Conservation (phyloP, 1,139 yeast species). For the Entelexis paramagnoliae region DNA sequence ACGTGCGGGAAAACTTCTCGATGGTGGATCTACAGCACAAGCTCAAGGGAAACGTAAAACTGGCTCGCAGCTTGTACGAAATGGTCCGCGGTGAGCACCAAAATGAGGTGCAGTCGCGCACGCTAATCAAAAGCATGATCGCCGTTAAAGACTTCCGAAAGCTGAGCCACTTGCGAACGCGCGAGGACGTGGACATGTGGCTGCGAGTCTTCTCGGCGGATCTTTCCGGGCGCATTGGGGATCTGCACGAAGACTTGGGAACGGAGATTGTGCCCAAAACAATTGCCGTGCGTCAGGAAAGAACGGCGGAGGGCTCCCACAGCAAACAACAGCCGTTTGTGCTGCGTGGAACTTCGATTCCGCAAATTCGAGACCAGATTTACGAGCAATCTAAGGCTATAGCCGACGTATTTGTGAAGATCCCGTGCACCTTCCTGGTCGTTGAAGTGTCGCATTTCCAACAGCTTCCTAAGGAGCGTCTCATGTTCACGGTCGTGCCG, state of each 20-base stretch:
- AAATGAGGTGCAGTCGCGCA: conserved; percentile 46
- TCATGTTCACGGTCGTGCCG: conserved; percentile 6
- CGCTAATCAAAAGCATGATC: conserved; percentile 74
- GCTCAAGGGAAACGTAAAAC: conserved; percentile 29
- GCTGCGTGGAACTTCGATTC: conserved; percentile 6
- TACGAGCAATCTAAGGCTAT: conserved; percentile 26
- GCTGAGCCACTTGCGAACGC: conserved; percentile 40
- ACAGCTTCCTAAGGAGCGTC: conserved; percentile 20
- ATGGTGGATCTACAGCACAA: conserved; percentile 17
- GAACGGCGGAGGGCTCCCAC: not conserved
- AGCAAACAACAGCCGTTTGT: conserved; percentile 20
- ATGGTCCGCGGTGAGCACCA: conserved; percentile 55
- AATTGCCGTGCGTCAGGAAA: conserved; percentile 27
- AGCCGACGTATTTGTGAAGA: conserved; percentile 20
- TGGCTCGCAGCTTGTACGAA: conserved; percentile 44
- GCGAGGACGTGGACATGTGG: conserved; percentile 66
- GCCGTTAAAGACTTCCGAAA: conserved; percentile 64
- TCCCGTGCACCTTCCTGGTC: conserved; percentile 24
- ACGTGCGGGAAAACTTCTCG: conserved; percentile 22
- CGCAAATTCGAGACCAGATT: conserved; percentile 26
- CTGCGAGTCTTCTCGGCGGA: conserved; percentile 75
- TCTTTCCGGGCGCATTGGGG: conserved; percentile 56
- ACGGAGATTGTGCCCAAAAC: conserved; percentile 32
- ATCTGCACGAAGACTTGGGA: conserved; percentile 57
- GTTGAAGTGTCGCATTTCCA: conserved; percentile 23